phyloP scores from a whole-genome alignment of 129 eudicot species.

The Artemisia tridentata region DNA sequence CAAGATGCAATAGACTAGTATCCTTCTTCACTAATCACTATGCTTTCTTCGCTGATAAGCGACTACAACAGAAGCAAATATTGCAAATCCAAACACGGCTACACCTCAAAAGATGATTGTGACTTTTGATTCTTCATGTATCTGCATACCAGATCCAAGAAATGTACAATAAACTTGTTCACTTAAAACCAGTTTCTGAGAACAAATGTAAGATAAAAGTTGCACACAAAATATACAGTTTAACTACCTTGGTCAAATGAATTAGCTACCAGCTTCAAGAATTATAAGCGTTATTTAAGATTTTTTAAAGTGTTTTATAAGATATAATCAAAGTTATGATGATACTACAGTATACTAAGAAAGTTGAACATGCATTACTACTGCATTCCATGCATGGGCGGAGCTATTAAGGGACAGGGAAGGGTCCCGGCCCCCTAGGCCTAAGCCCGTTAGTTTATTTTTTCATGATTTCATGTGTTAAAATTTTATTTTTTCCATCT shows the following conservation, averaged over 20 bases:
- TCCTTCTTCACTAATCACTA: slow-evolving; percentile 19
- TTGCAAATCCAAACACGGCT: slow-evolving; percentile 32
- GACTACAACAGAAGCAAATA: slow-evolving; percentile 34
- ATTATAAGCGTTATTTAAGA: background rate
- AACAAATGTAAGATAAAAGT: background rate
- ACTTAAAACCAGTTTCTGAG: slow-evolving; percentile 5
- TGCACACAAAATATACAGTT: background rate
- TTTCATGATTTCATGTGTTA: too few relatives aligned
- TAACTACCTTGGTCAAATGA: background rate
- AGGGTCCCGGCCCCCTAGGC: too few relatives aligned
- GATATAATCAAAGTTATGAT: background rate
- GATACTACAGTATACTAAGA: background rate
- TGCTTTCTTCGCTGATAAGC: slow-evolving; percentile 26
- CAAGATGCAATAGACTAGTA: slow-evolving; percentile 30
- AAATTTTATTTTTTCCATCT: too few relatives aligned
- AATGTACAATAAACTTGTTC: background rate
- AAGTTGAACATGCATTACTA: background rate
- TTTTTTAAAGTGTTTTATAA: background rate
- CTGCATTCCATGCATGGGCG: too few relatives aligned
- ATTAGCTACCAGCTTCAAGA: background rate
- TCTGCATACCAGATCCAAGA: slow-evolving; percentile 32
- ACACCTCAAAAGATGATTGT: slow-evolving; percentile 25
- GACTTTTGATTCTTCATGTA: slow-evolving; percentile 6
- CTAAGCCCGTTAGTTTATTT: too few relatives aligned
- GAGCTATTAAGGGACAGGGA: too few relatives aligned